Conservation (phyloP, 306 rosid species). For the Cucurbita ficifolia region DNA sequence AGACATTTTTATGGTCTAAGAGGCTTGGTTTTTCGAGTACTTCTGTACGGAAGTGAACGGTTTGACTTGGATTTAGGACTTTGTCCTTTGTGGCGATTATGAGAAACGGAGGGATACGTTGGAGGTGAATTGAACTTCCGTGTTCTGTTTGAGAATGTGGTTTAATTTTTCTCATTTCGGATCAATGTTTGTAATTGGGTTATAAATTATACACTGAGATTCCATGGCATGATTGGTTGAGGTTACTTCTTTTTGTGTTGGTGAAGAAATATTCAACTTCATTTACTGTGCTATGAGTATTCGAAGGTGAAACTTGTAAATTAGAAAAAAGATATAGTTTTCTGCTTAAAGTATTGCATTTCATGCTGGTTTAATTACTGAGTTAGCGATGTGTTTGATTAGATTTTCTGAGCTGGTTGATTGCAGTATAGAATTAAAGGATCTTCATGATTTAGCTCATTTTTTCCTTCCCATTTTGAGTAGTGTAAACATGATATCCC, state of each 20-base stretch:
- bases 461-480: neutral
- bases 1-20: conserved; percentile 34
- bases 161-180: neutral
- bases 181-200: neutral
- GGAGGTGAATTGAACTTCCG: neutral
- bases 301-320: neutral
- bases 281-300: neutral
- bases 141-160: neutral
- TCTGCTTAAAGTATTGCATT: neutral
- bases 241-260: neutral
- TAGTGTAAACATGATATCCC: neutral
- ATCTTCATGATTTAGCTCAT: neutral
- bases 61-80: neutral
- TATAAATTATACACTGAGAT: neutral
- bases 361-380: neutral
- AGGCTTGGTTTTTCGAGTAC: neutral
- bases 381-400: neutral
- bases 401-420: neutral
- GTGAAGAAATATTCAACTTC: neutral
- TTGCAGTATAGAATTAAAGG: neutral
- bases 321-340: neutral
- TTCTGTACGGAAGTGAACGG: neutral
- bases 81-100: neutral
- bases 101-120: neutral
- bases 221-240: neutral